Base-by-base conservation (phyloP, 2,329 filamentous ascomycete genomes). In the Cytospora piceae region DNA sequence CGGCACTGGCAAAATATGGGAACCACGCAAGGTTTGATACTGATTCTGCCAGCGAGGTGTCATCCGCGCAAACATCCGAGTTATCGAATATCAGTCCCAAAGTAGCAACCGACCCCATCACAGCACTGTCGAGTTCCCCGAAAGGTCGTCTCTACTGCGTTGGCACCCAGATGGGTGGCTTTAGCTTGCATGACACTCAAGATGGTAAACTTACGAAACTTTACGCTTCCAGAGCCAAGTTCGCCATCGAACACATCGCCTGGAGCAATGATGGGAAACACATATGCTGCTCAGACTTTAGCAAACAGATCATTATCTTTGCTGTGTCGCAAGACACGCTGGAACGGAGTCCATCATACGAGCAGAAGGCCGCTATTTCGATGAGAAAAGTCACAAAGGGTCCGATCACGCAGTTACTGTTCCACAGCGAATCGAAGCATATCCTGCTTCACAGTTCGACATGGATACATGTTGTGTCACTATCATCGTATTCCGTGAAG, bases 181-280 rank as follows among this genome's bases (percentile, higher is more conserved):
- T 57, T 15, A 57, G n/a, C 27, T 12, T 57, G 54, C 32, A 42
- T 17, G 34, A 57, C 22, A 29, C 54, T 1, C 27, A 20, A 3
- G 22, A 15, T 8, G 54, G 54, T n/a, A 57, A 20, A 20, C 22
- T 39, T 15, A 32, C 24, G 6, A 39, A 22, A 2, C 54, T 57
- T 3, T 57, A 57, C 17, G 22, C 27, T 2, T 57, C 54, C 3
- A 2, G 34, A 37, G 54, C 54, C 1, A 57, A 39, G 7, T 57
- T 57, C 6, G 15, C 54, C 12, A 57, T 57, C 22, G 54, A 39
- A 4, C 54, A 57, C 34, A 57, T 57, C n/a, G 5, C 14, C 9
- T 57, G 54, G 54, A 57, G 54, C 34, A n/a, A 27, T 17, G 54
- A 57, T n/a, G 54, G 54, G 5, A 27, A 57, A 7, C 34, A 42